Base-by-base conservation (phyloP, 164 flowering plant genomes). In the Kingdonia uniflora region DNA sequence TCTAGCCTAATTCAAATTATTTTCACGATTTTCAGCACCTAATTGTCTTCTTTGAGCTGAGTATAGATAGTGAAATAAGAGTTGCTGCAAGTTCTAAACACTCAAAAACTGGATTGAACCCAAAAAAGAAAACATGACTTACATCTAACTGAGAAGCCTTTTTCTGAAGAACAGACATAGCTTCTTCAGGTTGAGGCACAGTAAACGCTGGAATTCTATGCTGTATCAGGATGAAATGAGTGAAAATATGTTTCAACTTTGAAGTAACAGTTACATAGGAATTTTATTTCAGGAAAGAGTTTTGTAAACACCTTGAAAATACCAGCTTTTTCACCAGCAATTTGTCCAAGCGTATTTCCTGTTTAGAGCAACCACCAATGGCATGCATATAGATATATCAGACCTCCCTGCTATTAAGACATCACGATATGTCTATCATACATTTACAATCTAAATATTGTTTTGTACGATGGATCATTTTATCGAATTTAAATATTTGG, bases 251-350 rank as follows among this genome's bases (percentile, higher is more conserved):
- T 16, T 20, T 15, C 20, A 51, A 23, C 5, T 19, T 17, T 16
- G 49, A 48, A 51, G 47, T 10, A 53, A 14, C 19, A 17, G 14
- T 40, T 59, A 19, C 40, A 60, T 41, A 12, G 22, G 14, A 42
- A n/a, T n/a, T 17, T 43, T 60, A 13, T 22, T 25, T 38, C 6
- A 26, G 48, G 42, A 48, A 4, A 42, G 17, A 2, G 16, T 24
- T 56, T 29, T 19, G 42, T 40, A 14, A 65, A 47, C 47, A 94
- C 99, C 97, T 94, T 94, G 61, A 94, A 85, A 59, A 94, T 89
- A 57, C 99, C 99, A 60, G 99, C 97, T 66, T 94, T 94, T 71
- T 86, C 85, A 53, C 84, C 87, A 65, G 99, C 97, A 75, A 92
- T 92, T 75, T 77, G 78, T 61, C 86, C 92, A 22, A 94, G 86